A percentile compares a stretch with the other conserved stretches of the same genome.
phyloP scores from a whole-genome alignment of 2,329 filamentous ascomycete species.

The Mycosphaerelloides madeirae region DNA sequence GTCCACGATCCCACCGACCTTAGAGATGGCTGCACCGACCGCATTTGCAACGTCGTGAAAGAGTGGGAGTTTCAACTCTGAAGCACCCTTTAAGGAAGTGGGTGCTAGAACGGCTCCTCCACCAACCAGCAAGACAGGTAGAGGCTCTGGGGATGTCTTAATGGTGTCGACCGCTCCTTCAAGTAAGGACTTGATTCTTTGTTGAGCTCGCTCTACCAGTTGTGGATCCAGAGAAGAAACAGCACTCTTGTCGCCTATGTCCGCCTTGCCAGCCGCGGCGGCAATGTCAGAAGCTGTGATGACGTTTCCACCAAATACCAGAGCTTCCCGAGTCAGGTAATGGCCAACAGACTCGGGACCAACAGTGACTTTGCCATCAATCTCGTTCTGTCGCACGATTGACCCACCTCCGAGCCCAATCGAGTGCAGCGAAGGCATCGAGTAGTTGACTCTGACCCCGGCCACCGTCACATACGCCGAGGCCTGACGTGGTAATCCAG shows the following conservation, averaged over 20 bases:
- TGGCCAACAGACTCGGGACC: conserved; percentile 56
- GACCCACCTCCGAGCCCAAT: conserved; percentile 56
- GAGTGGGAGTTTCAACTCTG: conserved; percentile 48
- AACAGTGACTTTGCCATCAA: conserved; percentile 38
- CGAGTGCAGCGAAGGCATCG: conserved; percentile 46
- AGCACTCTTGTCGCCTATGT: conserved; percentile 24
- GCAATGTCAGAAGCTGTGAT: conserved; percentile 53
- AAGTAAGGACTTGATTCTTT: conserved; percentile 44
- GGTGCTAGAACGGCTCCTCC: conserved; percentile 53
- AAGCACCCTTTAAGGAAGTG: conserved; percentile 46
- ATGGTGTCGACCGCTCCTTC: conserved; percentile 53
- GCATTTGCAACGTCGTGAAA: conserved; percentile 56
- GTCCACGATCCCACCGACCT: conserved; percentile 51
- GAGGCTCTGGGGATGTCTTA: conserved; percentile 51
- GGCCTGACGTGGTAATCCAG: conserved; percentile 58
- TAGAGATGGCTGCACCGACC: conserved; percentile 56
- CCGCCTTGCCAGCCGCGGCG: conserved; percentile 31
- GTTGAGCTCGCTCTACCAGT: conserved; percentile 23
- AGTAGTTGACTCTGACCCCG: conserved; percentile 53
- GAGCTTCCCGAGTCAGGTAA: conserved; percentile 44
- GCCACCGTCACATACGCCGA: conserved; percentile 58
- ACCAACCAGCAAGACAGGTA: conserved; percentile 54
- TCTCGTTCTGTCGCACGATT: conserved; percentile 32
- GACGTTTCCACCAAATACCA: conserved; percentile 51
- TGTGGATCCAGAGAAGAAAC: conserved; percentile 15